Evolutionary conservation across 805 yeast genomes (phyloP).

Genomic region (Wickerhamiella shivajii): DNA sequence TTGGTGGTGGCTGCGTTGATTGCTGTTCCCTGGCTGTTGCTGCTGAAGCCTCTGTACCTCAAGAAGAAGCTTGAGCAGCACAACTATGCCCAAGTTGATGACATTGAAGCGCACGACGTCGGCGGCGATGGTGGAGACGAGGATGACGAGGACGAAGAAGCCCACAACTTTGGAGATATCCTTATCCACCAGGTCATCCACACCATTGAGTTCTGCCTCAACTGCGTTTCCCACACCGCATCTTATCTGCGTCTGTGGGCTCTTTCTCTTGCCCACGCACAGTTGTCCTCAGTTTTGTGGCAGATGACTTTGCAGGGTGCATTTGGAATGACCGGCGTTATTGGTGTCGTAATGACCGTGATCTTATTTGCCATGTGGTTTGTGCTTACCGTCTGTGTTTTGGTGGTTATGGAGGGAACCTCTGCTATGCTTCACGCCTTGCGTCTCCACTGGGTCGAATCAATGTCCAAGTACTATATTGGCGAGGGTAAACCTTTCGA

Average conservation of each 20-base stretch:
- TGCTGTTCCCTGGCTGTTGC: slow-evolving; percentile 85
- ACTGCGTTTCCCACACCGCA: slow-evolving; percentile 97
- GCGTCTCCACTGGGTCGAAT: slow-evolving; percentile 98
- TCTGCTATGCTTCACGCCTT: slow-evolving; percentile 98
- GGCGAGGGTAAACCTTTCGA: slow-evolving; percentile 89
- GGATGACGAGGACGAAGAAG: slow-evolving; percentile 40
- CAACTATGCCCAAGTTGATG: slow-evolving; percentile 17
- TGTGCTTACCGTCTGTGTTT: slow-evolving; percentile 71
- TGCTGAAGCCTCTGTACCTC: slow-evolving; percentile 68
- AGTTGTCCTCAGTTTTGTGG: slow-evolving; percentile 91
- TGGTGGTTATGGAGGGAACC: slow-evolving; percentile 97
- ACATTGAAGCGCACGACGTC: slow-evolving; percentile 10
- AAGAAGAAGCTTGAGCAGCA: slow-evolving; percentile 38
- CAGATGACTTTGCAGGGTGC: slow-evolving; percentile 80
- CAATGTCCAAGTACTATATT: slow-evolving; percentile 94
- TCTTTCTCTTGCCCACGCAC: slow-evolving; percentile 90
- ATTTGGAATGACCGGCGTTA: slow-evolving; percentile 47
- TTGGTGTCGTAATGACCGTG: slow-evolving; percentile 64
- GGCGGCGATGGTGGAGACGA: slow-evolving; percentile 34
- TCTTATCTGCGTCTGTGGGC: slow-evolving; percentile 97
- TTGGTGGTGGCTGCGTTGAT: slow-evolving; percentile 62
- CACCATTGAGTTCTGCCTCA: slow-evolving; percentile 92
- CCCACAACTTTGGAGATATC: slow-evolving; percentile 73
- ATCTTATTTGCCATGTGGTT: slow-evolving; percentile 91
- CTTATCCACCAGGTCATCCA: slow-evolving; percentile 96